Percentiles rank a stretch among this genome's conserved stretches.
These are phyloP conservation scores for Hylodesmum podocarpum DNA, from an alignment of 306 rosid genomes.

Conservation along the genomic window DNA sequence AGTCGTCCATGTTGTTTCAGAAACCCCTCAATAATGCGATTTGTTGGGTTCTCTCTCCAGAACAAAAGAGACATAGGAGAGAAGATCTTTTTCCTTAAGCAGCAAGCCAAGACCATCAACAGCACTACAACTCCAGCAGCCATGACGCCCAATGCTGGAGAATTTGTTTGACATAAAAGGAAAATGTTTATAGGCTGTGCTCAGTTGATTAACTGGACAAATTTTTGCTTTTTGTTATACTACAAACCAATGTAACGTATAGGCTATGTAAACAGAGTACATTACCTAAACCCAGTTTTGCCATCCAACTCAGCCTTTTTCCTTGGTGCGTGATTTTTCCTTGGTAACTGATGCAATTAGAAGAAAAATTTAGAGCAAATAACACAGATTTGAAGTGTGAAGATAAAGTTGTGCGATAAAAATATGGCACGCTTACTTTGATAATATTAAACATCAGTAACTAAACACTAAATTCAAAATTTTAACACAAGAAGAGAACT, in stretches of 20 bases:
- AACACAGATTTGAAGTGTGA: no score
- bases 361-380: no score
- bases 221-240: not conserved
- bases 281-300: no score
- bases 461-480: conserved; percentile 2
- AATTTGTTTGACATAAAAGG: not conserved
- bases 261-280: no score
- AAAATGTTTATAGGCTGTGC: not conserved
- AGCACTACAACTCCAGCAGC: conserved; percentile 15
- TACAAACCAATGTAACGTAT: not conserved
- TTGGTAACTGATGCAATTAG: no score
- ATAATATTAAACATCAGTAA: no score
- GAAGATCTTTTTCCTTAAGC: not conserved
- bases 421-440: no score
- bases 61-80: not conserved
- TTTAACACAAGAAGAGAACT: not conserved
- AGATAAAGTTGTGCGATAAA: no score
- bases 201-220: not conserved
- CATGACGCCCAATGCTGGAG: not conserved
- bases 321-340: no score
- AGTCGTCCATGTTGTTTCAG: conserved; percentile 18
- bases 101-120: not conserved
- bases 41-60: not conserved
- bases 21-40: conserved; percentile 1
- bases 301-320: no score